Conservation (phyloP, 2,329 filamentous ascomycete species). For the Colletotrichum sp. region DNA sequence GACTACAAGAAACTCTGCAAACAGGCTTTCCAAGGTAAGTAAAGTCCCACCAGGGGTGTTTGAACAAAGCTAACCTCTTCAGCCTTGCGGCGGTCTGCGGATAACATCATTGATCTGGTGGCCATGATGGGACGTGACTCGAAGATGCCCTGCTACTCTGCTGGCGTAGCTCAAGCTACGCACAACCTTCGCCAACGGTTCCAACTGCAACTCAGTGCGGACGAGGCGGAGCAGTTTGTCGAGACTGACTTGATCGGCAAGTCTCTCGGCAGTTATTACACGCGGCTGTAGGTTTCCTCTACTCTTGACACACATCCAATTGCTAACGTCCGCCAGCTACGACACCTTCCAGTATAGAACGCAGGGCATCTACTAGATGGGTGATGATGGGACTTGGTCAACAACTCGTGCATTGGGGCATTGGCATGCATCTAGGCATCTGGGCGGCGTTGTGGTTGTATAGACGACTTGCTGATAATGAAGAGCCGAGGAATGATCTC, state of each 20-base stretch:
- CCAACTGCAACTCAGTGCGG: slow-evolving; percentile 81
- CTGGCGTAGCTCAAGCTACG: slow-evolving; percentile 74
- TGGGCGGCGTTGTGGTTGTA: slow-evolving; percentile 23
- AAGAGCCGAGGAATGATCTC: slow-evolving; percentile 15
- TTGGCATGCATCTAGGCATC: slow-evolving; percentile 19
- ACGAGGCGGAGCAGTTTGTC: slow-evolving; percentile 82
- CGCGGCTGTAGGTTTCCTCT: slow-evolving; percentile 70
- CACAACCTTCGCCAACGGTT: slow-evolving; percentile 75
- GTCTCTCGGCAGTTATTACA: slow-evolving; percentile 86
- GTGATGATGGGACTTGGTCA: neutral
- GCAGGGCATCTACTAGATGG: slow-evolving; percentile 78
- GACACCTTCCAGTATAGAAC: slow-evolving; percentile 89
- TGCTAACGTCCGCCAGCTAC: slow-evolving; percentile 56
- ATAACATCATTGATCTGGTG: slow-evolving; percentile 81
- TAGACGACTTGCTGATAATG: slow-evolving; percentile 20
- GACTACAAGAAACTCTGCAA: slow-evolving; percentile 83
- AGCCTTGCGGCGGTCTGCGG: slow-evolving; percentile 79
- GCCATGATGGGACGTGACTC: slow-evolving; percentile 85
- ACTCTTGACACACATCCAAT: neutral
- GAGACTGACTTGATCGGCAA: slow-evolving; percentile 81
- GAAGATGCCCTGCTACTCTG: slow-evolving; percentile 84
- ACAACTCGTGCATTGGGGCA: slow-evolving; percentile 9
- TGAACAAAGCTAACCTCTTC: neutral
- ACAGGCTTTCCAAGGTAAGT: slow-evolving; percentile 78
- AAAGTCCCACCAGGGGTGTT: neutral